Evolutionary conservation across 257 asterid genomes (phyloP).

Genomic region (Oldenlandia corymbosa): DNA sequence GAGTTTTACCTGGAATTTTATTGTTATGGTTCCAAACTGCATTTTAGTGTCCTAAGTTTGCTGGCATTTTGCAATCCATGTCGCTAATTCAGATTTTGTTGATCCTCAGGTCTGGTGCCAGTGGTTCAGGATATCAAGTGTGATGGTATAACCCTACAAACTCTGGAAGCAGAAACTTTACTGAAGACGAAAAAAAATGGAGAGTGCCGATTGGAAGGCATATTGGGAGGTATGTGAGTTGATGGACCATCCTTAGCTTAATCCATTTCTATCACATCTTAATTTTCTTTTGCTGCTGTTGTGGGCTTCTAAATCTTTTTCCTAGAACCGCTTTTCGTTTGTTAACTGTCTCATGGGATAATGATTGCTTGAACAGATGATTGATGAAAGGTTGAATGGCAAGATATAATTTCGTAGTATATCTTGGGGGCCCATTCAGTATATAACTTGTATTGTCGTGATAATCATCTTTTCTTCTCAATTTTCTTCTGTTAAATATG

Average conservation of each 20-base stretch:
- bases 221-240: constrained; percentile 48
- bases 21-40: neutral
- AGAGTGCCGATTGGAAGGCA: constrained; percentile 53
- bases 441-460: neutral
- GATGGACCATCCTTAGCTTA: constrained; percentile 8
- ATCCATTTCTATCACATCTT: neutral
- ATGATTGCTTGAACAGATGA: neutral
- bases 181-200: constrained; percentile 31
- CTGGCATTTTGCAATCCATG: constrained; percentile 9
- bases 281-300: neutral
- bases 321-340: neutral
- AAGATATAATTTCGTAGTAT: neutral
- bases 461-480: neutral
- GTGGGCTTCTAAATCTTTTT: neutral
- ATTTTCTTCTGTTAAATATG: neutral
- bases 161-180: constrained; percentile 45
- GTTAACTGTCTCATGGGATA: neutral
- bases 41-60: neutral
- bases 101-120: constrained; percentile 75
- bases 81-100: constrained; percentile 19
- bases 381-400: neutral
- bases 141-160: constrained; percentile 50
- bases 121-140: constrained; percentile 58
- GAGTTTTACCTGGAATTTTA: neutral
- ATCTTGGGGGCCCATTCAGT: neutral